Conservation (phyloP, 1,284 basidiomycete genomes). For the Malassezia equina region DNA sequence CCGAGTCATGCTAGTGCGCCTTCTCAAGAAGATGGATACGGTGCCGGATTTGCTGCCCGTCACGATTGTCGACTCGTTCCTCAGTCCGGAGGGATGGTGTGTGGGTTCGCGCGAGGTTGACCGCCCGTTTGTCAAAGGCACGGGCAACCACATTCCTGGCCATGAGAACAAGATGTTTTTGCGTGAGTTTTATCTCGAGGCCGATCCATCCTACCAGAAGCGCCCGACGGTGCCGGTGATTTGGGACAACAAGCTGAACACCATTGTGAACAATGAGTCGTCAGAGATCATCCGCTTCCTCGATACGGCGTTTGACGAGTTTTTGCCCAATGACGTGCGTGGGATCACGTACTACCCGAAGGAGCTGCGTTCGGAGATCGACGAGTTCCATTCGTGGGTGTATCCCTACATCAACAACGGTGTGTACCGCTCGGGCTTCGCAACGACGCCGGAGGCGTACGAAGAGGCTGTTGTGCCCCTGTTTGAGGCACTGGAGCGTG, state of each 20-base stretch:
- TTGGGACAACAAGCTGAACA: conserved; percentile 82
- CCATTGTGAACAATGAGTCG: conserved; percentile 70
- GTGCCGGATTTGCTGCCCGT: conserved; percentile 58
- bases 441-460: conserved; percentile 71
- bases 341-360: conserved; percentile 58
- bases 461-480: conserved; percentile 58
- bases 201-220: conserved; percentile 53
- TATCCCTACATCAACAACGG: conserved; percentile 49
- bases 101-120: conserved; percentile 55
- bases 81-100: conserved; percentile 76
- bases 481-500: conserved; percentile 67
- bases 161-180: conserved; percentile 56
- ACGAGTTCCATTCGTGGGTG: conserved; percentile 76
- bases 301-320: conserved; percentile 54
- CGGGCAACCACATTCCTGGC: conserved; percentile 36
- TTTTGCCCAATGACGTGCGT: conserved; percentile 27
- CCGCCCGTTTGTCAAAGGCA: conserved; percentile 26
- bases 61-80: conserved; percentile 64
- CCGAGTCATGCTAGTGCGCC: conserved; percentile 72
- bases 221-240: conserved; percentile 59
- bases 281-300: conserved; percentile 68
- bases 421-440: conserved; percentile 81
- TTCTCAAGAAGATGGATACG: conserved; percentile 81
- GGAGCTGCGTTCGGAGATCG: conserved; percentile 62
- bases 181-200: conserved; percentile 73